phyloP scores from a whole-genome alignment of 108 stramenopile genomes.

The Mayamaea pseudoterrestris region DNA sequence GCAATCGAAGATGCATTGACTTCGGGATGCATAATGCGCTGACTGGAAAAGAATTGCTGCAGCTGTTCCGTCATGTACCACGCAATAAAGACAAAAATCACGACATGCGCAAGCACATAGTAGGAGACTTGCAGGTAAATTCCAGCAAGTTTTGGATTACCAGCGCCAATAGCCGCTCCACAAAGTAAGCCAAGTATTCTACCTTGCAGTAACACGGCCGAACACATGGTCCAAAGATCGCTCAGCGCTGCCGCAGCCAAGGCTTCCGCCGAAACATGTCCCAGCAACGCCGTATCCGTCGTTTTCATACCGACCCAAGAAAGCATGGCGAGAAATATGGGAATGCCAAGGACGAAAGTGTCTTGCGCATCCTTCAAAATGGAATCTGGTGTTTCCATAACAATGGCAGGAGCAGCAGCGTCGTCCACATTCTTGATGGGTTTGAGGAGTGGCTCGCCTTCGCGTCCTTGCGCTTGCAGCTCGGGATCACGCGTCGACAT shows the following conservation, averaged over 20 bases:
- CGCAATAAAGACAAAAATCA: conserved; percentile 36
- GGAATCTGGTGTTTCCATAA: too few species aligned
- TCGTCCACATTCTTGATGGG: too few species aligned
- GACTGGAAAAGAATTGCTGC: conserved; percentile 67
- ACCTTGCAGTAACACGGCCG: conserved; percentile 47
- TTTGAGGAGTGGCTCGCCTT: too few species aligned
- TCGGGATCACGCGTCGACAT: too few species aligned
- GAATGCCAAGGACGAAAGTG: conserved; percentile 23
- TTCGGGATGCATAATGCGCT: conserved; percentile 67
- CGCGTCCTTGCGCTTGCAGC: too few species aligned
- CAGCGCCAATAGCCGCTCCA: conserved; percentile 31
- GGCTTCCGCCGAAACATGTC: conserved; percentile 23
- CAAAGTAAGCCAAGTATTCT: conserved; percentile 28
- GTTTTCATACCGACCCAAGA: conserved; percentile 72
- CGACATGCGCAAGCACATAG: conserved; percentile 22
- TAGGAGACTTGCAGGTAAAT: conserved; percentile 54
- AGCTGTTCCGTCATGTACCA: conserved; percentile 65
- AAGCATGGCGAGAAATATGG: conserved; percentile 48
- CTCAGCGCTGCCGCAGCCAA: conserved; percentile 56
- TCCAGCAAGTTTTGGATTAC: conserved; percentile 47
- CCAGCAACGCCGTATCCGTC: conserved; percentile 61
- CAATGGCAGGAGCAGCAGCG: too few species aligned
- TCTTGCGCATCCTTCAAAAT: neutral
- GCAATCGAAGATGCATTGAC: conserved; percentile 39
- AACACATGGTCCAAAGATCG: conserved; percentile 68